Evolutionary conservation across 1,284 basidiomycete genomes (phyloP).

Genomic region (Moesziomyces parantarcticus): DNA sequence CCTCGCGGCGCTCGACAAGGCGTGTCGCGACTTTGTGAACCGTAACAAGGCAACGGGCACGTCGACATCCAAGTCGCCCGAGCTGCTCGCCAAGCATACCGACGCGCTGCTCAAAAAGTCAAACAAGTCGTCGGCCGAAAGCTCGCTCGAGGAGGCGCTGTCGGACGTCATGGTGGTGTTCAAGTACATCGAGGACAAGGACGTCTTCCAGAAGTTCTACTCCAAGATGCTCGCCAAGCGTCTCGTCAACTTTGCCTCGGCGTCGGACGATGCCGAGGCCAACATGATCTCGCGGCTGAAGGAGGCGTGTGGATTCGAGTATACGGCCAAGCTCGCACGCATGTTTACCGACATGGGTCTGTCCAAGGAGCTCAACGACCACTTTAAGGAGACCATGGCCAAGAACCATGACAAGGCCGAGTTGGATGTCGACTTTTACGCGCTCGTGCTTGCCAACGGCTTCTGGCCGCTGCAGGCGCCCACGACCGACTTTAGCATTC

Average conservation of each 20-base stretch:
- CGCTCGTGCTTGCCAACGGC: constrained; percentile 93
- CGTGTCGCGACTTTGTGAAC: constrained; percentile 96
- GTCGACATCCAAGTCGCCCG: constrained; percentile 79
- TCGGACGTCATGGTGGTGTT: constrained; percentile 96
- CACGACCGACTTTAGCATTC: constrained; percentile 86
- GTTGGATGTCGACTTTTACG: constrained; percentile 80
- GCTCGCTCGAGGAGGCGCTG: constrained; percentile 86
- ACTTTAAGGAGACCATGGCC: constrained; percentile 93
- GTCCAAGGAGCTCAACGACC: constrained; percentile 94
- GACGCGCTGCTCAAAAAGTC: constrained; percentile 92
- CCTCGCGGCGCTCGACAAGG: constrained; percentile 89
- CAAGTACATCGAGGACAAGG: constrained; percentile 99
- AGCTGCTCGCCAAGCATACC: constrained; percentile 91
- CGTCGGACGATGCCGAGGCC: constrained; percentile 95
- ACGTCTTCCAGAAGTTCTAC: constrained; percentile 99
- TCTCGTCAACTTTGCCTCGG: constrained; percentile 89
- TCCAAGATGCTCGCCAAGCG: constrained; percentile 95
- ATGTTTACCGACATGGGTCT: constrained; percentile 99
- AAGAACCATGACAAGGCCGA: constrained; percentile 74
- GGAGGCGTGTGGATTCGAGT: constrained; percentile 98
- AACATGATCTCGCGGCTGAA: constrained; percentile 99
- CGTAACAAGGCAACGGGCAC: constrained; percentile 79
- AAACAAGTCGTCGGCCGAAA: constrained; percentile 90
- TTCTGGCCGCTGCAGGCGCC: constrained; percentile 93
- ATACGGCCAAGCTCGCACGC: constrained; percentile 95